These are phyloP conservation scores for Nemophila menziesii DNA, from an alignment of 257 asterid genomes.

Conservation along the genomic window DNA sequence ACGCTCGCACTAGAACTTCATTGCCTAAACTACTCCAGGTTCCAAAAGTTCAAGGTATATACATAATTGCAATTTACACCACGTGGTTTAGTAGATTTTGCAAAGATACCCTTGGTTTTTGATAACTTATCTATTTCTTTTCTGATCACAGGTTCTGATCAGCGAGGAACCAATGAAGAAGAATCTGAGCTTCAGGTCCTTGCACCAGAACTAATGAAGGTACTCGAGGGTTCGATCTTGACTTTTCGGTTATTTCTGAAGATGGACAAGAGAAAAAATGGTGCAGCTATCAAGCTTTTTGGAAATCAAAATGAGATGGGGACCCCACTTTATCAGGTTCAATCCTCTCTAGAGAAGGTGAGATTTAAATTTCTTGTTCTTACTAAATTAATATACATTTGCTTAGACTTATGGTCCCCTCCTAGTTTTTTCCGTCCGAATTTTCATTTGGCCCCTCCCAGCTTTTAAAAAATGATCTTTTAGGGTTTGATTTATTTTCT, in stretches of 20 bases:
- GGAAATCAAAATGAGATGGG: slow-evolving; percentile 53
- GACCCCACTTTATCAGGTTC: slow-evolving; percentile 72
- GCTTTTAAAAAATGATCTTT: too few species aligned
- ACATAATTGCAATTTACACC: too few species aligned
- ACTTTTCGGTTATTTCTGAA: slow-evolving; percentile 61
- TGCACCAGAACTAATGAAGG: slow-evolving; percentile 48
- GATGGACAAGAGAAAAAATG: slow-evolving; percentile 64
- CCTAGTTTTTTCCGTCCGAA: too few species aligned
- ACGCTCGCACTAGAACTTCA: slow-evolving; percentile 56
- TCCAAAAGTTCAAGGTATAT: slow-evolving; percentile 90
- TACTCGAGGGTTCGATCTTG: slow-evolving; percentile 63
- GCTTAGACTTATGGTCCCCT: neutral
- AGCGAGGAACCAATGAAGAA: slow-evolving; percentile 36
- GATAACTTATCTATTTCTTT: neutral
- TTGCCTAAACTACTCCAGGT: slow-evolving; percentile 81
- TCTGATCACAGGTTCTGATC: slow-evolving; percentile 44
- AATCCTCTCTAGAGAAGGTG: slow-evolving; percentile 71
- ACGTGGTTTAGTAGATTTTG: too few species aligned
- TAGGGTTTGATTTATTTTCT: too few species aligned
- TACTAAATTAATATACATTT: neutral
- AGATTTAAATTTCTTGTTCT: neutral
- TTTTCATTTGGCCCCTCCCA: too few species aligned
- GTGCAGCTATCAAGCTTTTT: slow-evolving; percentile 33
- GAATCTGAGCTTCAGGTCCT: slow-evolving; percentile 31
- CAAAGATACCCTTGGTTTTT: neutral